Conservation (phyloP, 257 asterid species). For the Nicotiana sylvestris region DNA sequence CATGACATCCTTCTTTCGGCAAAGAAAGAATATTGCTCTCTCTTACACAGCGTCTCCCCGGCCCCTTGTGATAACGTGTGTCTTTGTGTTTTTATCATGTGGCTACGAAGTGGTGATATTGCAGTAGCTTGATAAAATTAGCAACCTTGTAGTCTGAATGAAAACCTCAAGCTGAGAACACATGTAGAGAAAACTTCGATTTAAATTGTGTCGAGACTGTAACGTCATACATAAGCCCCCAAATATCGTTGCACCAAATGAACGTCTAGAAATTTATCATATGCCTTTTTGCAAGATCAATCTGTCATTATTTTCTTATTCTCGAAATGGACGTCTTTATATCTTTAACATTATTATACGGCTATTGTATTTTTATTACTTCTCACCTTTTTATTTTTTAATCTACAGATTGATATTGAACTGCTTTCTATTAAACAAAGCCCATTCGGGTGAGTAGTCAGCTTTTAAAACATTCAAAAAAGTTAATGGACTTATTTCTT, state of each 20-base stretch:
- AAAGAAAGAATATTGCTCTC: not conserved
- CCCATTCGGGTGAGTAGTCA: conserved; percentile 71
- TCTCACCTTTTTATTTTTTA: not conserved
- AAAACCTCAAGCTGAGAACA: not conserved
- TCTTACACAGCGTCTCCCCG: not conserved
- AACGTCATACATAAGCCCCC: not conserved
- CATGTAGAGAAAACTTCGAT: not conserved
- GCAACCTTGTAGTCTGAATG: not conserved
- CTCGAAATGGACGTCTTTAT: not conserved
- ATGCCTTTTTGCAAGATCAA: not conserved
- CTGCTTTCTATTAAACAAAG: conserved; percentile 82
- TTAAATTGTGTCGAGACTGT: not conserved
- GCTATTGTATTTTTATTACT: not conserved
- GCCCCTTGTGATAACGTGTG: not conserved
- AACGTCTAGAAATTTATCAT: no score
- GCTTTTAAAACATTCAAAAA: not conserved
- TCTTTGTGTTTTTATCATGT: not conserved
- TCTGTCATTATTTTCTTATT: not conserved
- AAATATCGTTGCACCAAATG: no score
- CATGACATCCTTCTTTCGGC: not conserved
- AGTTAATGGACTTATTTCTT: not conserved
- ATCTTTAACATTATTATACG: not conserved
- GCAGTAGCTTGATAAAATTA: not conserved
- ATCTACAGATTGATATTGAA: conserved; percentile 75
- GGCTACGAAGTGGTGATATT: not conserved